Evolutionary conservation across 1,284 basidiomycete species (phyloP), one percentile per base, ranked within the genome.

Genomic region (Mycosarcoma maydis): DNA sequence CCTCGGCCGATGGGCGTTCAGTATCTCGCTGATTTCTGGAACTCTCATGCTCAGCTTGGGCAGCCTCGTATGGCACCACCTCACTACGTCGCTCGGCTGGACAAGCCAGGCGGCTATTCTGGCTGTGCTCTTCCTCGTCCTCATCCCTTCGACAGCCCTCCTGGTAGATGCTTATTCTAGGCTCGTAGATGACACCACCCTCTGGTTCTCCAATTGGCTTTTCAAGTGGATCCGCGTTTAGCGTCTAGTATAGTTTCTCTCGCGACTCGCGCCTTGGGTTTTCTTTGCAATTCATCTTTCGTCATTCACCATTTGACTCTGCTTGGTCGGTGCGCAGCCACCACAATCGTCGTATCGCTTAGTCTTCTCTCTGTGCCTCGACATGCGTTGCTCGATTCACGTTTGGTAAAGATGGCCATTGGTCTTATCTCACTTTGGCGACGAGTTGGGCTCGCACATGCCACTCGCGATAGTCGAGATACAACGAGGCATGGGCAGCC

Each of bases 41-140:
- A 66, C 73, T 0, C 32, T 76, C 27, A 72, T 75, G 60, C 50
- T 76, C 4, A 56, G 56, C 19, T 47, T 77, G 7, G 75, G 75
- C 9, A 54, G 61, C 27, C 38, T 61, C 23, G 13, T 75, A 10
- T 36, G 41, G 26, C 54, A 70, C 29, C 44, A 58, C 33, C 23
- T 72, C 6, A 50, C 41, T n/a, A 11, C 34, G 23, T 30, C 1
- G 6, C 30, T 46, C 8, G 59, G 49, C 4, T 68, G 64, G 64
- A 44, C 20, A 11, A 58, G 23, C 42, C 38, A 49, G 13, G 60
- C 52, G 1, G 45, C 32, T 4, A 33, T 72, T 4, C 20, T 69
- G 14, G 73, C 30, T 0, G 54, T 69, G 6, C 33, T 67, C 2
- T 69, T 73, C n/a, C 30, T 47, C 26, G 17, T 34, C 1, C 36